Percentiles rank a stretch among this genome's conserved stretches.
Conservation (phyloP, 1,284 basidiomycete species). For the Malassezia psittaci region DNA sequence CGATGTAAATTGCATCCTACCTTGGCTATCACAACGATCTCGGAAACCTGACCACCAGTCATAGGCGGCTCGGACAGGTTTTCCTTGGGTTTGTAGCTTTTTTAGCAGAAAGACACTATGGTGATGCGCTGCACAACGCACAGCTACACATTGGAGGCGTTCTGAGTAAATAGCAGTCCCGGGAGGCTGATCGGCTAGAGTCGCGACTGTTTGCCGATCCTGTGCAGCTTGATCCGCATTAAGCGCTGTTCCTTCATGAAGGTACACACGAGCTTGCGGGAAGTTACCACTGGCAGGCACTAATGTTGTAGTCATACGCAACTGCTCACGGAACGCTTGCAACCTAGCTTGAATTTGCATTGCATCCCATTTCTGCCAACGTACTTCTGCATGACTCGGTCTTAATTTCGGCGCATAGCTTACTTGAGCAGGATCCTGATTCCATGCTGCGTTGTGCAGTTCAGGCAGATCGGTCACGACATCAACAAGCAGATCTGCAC, state of each 20-base stretch:
- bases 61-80: conserved; percentile 17
- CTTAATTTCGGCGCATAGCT: conserved; percentile 32
- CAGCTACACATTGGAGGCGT: conserved; percentile 8
- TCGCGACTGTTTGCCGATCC: not conserved
- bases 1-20: conserved; percentile 8
- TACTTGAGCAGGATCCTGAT: conserved; percentile 17
- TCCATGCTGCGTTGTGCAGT: conserved; percentile 49
- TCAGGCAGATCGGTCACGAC: conserved; percentile 59
- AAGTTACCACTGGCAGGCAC: not conserved
- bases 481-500: conserved; percentile 62
- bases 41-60: conserved; percentile 29
- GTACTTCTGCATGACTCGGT: conserved; percentile 13
- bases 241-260: not conserved
- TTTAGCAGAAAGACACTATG: conserved; percentile 7
- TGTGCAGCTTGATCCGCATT: not conserved
- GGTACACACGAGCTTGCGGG: not conserved
- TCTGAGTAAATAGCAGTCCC: conserved; percentile 17
- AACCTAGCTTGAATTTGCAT: conserved; percentile 25
- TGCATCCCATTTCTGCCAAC: conserved; percentile 27
- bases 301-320: conserved; percentile 3
- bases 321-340: conserved; percentile 27
- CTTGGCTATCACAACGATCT: conserved; percentile 22
- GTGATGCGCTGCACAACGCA: conserved; percentile 2
- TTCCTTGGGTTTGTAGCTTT: conserved; percentile 20
- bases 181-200: not conserved